Evolutionary conservation across 169 alveolate genomes (phyloP).

Genomic region (Eimeria acervulina): DNA sequence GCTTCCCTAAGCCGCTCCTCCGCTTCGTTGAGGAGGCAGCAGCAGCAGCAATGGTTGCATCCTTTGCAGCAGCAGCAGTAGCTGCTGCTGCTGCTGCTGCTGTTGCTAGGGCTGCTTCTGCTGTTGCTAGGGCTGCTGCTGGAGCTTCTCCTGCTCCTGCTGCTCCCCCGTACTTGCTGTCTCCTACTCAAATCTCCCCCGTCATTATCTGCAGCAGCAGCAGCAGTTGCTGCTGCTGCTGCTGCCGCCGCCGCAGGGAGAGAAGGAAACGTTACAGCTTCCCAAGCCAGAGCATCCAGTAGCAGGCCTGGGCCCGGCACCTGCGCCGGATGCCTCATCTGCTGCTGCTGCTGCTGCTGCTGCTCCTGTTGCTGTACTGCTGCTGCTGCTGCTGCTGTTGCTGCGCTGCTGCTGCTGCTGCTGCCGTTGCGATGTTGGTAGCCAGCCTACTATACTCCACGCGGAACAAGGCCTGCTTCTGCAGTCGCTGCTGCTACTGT

Average conservation of each 20-base stretch:
- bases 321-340: not conserved
- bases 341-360: slow-evolving; percentile 21
- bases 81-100: slow-evolving; percentile 15
- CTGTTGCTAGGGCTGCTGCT: not conserved
- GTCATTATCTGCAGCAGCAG: too few species aligned
- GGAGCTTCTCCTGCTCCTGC: not conserved
- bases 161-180: too few species aligned
- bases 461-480: not conserved
- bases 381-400: not conserved
- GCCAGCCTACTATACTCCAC: not conserved
- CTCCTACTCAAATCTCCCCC: too few species aligned
- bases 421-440: not conserved
- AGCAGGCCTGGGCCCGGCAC: not conserved
- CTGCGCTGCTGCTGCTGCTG: not conserved
- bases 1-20: not conserved
- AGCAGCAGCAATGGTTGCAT: not conserved
- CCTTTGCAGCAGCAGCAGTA: not conserved
- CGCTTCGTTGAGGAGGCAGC: not conserved
- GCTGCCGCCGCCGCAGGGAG: not conserved
- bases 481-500: not conserved
- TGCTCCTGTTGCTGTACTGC: not conserved
- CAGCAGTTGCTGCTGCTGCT: not conserved
- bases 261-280: not conserved
- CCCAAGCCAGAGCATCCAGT: not conserved
- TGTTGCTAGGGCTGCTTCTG: not conserved